Evolutionary conservation across 2,329 filamentous ascomycete species (phyloP).

Genomic region (Cryphonectria parasitica): DNA sequence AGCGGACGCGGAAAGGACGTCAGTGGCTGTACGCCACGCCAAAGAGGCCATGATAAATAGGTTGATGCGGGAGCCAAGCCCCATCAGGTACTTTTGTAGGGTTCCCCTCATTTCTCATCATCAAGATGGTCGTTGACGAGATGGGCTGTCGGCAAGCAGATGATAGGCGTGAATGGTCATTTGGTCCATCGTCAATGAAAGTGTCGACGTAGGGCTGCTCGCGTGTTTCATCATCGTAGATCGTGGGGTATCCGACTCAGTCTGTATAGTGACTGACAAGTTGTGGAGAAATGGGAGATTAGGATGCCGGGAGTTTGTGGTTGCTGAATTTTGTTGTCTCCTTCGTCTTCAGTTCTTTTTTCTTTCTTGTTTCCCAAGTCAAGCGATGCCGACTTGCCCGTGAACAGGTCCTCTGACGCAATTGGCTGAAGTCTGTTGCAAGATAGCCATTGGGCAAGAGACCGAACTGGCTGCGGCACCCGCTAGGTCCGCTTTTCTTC

Average conservation of each 20-base stretch:
- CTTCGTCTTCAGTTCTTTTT: too few species aligned
- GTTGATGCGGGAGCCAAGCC: background rate
- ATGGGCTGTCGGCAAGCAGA: background rate
- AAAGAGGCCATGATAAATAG: background rate
- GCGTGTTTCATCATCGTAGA: background rate
- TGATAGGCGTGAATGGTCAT: background rate
- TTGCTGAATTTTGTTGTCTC: background rate
- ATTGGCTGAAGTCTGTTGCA: background rate
- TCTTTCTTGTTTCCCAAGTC: too few species aligned
- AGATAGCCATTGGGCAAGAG: background rate
- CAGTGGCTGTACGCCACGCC: background rate
- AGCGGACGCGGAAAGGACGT: background rate
- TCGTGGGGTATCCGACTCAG: conserved; percentile 12
- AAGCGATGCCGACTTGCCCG: background rate
- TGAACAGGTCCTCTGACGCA: background rate
- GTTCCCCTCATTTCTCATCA: background rate
- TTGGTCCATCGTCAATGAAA: background rate
- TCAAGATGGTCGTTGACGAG: background rate
- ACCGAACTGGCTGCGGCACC: background rate
- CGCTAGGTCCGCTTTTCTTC: background rate
- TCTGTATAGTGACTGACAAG: conserved; percentile 1
- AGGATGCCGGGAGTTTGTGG: background rate
- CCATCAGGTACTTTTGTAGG: background rate
- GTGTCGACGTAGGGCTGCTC: background rate
- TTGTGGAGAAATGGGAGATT: conserved; percentile 6